Evolutionary conservation across 2,329 filamentous ascomycete species (phyloP).

Genomic region (Colletotrichum siamense): DNA sequence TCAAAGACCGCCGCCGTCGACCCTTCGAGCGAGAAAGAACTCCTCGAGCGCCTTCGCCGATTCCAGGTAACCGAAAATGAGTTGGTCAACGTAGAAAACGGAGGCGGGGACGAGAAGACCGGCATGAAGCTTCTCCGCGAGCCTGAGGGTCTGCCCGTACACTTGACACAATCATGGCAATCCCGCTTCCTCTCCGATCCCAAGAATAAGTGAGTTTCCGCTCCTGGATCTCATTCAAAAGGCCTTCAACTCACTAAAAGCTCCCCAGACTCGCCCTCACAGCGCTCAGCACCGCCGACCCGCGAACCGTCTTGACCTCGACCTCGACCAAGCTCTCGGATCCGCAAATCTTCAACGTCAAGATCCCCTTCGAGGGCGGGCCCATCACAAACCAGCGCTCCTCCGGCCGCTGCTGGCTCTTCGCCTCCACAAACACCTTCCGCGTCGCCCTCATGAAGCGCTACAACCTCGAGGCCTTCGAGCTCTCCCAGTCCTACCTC

Average conservation of each 20-base stretch:
- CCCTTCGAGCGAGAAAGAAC: conserved; percentile 44
- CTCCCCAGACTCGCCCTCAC: conserved; percentile 71
- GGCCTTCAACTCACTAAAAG: neutral
- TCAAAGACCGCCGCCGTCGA: conserved; percentile 41
- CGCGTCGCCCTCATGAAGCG: conserved; percentile 87
- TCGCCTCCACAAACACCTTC: conserved; percentile 90
- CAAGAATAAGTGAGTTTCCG: conserved; percentile 60
- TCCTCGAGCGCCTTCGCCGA: conserved; percentile 47
- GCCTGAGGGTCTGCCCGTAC: conserved; percentile 55
- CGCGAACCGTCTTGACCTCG: conserved; percentile 69
- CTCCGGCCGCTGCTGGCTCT: conserved; percentile 89
- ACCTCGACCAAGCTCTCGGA: conserved; percentile 68
- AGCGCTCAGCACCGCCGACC: conserved; percentile 72
- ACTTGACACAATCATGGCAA: conserved; percentile 64
- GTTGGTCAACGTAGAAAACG: conserved; percentile 53
- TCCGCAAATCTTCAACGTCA: conserved; percentile 82
- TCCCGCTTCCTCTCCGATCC: conserved; percentile 66
- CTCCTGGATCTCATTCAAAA: neutral
- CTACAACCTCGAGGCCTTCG: conserved; percentile 78
- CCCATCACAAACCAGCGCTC: conserved; percentile 86
- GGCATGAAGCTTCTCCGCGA: conserved; percentile 44
- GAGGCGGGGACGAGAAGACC: conserved; percentile 57
- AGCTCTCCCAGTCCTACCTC: conserved; percentile 86
- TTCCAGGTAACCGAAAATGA: conserved; percentile 57
- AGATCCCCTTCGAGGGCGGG: conserved; percentile 80